Evolutionary conservation across 257 asterid species (phyloP).

Genomic region (Solanum pimpinellifolium): DNA sequence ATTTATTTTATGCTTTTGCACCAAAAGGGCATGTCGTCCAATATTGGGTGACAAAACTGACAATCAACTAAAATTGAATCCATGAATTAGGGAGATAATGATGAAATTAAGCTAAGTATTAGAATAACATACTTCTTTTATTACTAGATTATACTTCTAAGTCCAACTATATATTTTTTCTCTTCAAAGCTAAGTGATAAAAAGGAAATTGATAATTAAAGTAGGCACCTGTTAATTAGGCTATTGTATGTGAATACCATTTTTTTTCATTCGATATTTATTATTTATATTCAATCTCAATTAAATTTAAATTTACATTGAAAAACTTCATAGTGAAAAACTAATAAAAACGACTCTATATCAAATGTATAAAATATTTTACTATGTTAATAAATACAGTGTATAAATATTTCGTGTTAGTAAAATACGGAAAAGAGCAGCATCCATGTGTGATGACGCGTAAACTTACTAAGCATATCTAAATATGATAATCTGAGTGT

Average conservation of each 20-base stretch:
- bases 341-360: too few relatives aligned
- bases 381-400: too few relatives aligned
- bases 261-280: too few relatives aligned
- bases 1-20: neutral
- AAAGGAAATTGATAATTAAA: neutral
- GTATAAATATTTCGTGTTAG: too few relatives aligned
- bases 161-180: neutral
- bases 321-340: too few relatives aligned
- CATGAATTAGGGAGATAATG: neutral
- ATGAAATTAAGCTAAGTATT: neutral
- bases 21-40: too few relatives aligned
- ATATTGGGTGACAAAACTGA: neutral
- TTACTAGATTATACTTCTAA: neutral
- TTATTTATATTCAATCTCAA: too few relatives aligned
- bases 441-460: neutral
- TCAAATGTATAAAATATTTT: too few relatives aligned
- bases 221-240: neutral
- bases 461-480: slow-evolving; percentile 13
- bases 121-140: neutral
- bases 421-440: neutral
- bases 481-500: slow-evolving; percentile 10
- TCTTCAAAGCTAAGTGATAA: neutral
- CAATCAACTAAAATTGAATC: neutral
- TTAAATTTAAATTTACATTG: accelerated
- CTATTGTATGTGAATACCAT: too few relatives aligned